Evolutionary conservation across 2,329 filamentous ascomycete species (phyloP), one percentile per base, ranked within the genome.

Genomic region (Claviceps purpurea): DNA sequence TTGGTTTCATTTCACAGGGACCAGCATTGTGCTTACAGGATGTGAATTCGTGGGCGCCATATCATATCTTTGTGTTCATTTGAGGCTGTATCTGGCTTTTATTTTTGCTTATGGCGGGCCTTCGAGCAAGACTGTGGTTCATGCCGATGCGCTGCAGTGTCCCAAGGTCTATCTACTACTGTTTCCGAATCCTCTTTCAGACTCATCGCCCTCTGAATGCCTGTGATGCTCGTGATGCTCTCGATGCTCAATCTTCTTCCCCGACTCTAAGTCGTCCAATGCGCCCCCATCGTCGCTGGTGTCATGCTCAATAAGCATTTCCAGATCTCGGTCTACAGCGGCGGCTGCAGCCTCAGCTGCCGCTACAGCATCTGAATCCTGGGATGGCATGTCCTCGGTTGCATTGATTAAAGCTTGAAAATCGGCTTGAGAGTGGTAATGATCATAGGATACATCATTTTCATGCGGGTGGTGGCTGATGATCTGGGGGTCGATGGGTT

Each of bases 401-500:
- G 72, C 75, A 58, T 74, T 71, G 2, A 80, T 70, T 2, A 80
- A 63, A 1, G 75, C 74, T 52, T 79, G 75, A 58, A 80, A 78
- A 45, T 78, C 72, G 0, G 73, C 65, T 26, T 76, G 71, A 3
- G 68, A 59, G 52, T 68, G 63, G 57, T 69, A 67, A 48, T 70
- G 64, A 50, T 69, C 67, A 54, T 74, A 75, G 22, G 65, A 58
- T 46, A 60, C 61, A 52, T 70, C 64, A 10, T 61, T 60, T 43
- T 54, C 50, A 24, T 44, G 51, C 40, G 34, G 62, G 40, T 64
- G 60, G 39, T 64, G 61, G 24, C 66, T 73, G 58, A 79, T 79
- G 51, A 80, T 79, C 57, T 77, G 76, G n/a, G 77, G 77, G 59
- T 81, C 77, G 62, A 81, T 79, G 26, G 76, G 77, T 50, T 78